A percentile compares a stretch with the other conserved stretches of the same genome.
Evolutionary conservation across 208 protist genomes (phyloP).

Genomic region (Trypanosoma brucei): DNA sequence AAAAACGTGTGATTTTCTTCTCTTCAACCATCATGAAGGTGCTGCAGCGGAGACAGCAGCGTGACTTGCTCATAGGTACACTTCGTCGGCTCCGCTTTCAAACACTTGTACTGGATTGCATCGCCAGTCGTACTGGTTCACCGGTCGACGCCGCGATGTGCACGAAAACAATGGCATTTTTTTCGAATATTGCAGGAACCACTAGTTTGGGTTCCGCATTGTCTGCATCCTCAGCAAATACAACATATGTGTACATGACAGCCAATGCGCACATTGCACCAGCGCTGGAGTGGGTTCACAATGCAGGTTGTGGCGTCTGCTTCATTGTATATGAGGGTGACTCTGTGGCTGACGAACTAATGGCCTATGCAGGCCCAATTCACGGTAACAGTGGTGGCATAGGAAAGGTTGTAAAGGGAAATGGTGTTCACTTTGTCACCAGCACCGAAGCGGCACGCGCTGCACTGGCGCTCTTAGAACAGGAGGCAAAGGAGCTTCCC

Average conservation of each 20-base stretch:
- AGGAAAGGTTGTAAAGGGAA: conserved; percentile 33
- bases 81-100: conserved; percentile 67
- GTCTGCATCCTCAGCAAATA: conserved; percentile 17
- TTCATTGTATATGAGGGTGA: conserved; percentile 62
- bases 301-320: conserved; percentile 36
- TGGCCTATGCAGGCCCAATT: conserved; percentile 35
- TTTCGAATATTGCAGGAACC: conserved; percentile 25
- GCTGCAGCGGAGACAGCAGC: conserved; percentile 30
- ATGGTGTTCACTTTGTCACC: conserved; percentile 42
- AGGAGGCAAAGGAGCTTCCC: conserved; percentile 48
- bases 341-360: conserved; percentile 59
- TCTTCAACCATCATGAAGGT: conserved; percentile 51
- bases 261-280: conserved; percentile 57
- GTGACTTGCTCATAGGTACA: conserved; percentile 42
- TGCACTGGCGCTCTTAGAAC: conserved; percentile 45
- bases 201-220: not conserved
- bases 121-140: conserved; percentile 46
- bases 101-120: conserved; percentile 50
- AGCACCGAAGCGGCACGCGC: conserved; percentile 24
- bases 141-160: conserved; percentile 75
- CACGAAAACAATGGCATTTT: conserved; percentile 46
- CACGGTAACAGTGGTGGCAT: conserved; percentile 31
- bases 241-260: conserved; percentile 33
- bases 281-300: conserved; percentile 45
- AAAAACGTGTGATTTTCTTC: conserved; percentile 60